phyloP scores from a whole-genome alignment of 352 stramenopile species.

The Thalassiosira sp. region DNA sequence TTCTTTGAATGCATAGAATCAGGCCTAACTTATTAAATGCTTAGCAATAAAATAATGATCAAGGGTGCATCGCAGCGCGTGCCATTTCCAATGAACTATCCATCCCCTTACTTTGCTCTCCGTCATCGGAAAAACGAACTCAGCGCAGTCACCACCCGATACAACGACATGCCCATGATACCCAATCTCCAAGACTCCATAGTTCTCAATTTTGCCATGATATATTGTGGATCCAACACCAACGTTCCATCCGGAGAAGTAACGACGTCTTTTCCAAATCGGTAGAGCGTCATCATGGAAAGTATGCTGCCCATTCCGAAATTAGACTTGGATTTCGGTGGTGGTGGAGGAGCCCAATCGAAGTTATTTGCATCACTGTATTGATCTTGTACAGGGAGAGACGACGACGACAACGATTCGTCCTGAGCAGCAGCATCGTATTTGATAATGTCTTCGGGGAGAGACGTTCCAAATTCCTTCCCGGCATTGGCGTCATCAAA shows the following conservation, averaged over 20 bases:
- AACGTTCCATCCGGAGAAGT: conserved; percentile 47
- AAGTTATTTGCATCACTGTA: conserved; percentile 29
- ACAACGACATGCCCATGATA: conserved; percentile 63
- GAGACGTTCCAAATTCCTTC: conserved; percentile 56
- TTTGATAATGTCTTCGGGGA: conserved; percentile 35
- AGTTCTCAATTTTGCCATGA: conserved; percentile 59
- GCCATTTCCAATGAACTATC: no score
- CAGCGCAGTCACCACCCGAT: conserved; percentile 55
- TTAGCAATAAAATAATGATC: no score
- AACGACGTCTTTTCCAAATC: conserved; percentile 59
- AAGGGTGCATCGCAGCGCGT: no score
- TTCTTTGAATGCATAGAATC: no score
- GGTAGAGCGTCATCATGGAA: conserved; percentile 64
- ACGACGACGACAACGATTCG: no score
- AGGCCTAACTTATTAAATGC: no score
- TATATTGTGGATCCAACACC: conserved; percentile 42
- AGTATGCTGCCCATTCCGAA: conserved; percentile 58
- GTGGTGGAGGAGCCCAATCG: conserved; percentile 29
- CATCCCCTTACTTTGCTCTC: no score
- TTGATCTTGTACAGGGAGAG: not conserved
- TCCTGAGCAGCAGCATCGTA: conserved; percentile 4
- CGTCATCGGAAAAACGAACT: conserved; percentile 32
- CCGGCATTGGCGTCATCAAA: conserved; percentile 67
- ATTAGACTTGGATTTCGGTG: conserved; percentile 29
- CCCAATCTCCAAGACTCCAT: conserved; percentile 62